phyloP scores from a whole-genome alignment of 2,329 filamentous ascomycete genomes.

The Aspergillus nomiae region DNA sequence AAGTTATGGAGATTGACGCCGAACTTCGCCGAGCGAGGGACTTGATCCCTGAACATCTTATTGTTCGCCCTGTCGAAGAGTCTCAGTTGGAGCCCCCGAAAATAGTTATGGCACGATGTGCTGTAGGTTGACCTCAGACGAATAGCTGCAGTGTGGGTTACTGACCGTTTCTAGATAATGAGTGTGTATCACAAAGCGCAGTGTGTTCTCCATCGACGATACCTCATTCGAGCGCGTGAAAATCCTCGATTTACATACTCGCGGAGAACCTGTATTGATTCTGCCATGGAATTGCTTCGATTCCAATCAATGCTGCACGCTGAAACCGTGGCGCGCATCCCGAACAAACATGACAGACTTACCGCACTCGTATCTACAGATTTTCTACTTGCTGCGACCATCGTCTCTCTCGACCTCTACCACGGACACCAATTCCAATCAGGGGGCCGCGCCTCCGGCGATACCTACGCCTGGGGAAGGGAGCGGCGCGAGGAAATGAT shows the following conservation, averaged over 20 bases:
- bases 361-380: conserved; percentile 79
- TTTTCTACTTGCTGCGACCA: conserved; percentile 82
- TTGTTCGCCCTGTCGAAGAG: conserved; percentile 72
- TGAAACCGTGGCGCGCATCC: conserved; percentile 73
- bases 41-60: conserved; percentile 77
- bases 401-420: conserved; percentile 80
- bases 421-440: conserved; percentile 49
- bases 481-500: conserved; percentile 72
- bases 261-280: conserved; percentile 79
- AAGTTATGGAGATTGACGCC: conserved; percentile 62
- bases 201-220: conserved; percentile 86
- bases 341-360: conserved; percentile 76
- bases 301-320: conserved; percentile 75
- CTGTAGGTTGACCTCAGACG: conserved; percentile 39
- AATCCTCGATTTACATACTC: conserved; percentile 84
- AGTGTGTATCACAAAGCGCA: conserved; percentile 86
- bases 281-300: conserved; percentile 76
- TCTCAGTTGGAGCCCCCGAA: conserved; percentile 68
- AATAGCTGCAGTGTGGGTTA: neutral
- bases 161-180: conserved; percentile 55
- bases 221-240: conserved; percentile 73
- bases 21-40: conserved; percentile 60
- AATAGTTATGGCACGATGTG: conserved; percentile 78
- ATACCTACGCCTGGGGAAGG: conserved; percentile 50
- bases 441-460: conserved; percentile 36